Conservation (phyloP, 1,284 basidiomycete species). For the Ustilago loliicola region DNA sequence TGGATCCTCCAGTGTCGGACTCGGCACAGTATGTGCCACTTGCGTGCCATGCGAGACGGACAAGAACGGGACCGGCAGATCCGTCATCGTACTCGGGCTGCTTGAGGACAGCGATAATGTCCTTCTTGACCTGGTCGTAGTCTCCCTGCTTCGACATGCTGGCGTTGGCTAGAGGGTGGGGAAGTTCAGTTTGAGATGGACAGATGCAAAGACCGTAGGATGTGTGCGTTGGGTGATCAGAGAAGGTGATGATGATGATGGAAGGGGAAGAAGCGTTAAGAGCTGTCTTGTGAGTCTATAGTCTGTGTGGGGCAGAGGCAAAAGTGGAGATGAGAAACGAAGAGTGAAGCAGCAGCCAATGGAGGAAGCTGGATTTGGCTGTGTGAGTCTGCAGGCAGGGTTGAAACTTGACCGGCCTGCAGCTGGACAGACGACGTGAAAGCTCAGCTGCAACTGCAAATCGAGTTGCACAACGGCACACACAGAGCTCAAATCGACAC, state of each 20-base stretch:
- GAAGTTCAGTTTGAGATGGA: neutral
- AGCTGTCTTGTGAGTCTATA: neutral
- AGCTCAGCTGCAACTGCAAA: slow-evolving; percentile 10
- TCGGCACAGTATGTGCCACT: slow-evolving; percentile 69
- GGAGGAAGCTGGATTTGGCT: slow-evolving; percentile 20
- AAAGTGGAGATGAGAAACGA: neutral
- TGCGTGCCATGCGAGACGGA: slow-evolving; percentile 69
- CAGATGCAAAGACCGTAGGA: neutral
- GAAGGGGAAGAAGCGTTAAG: slow-evolving; percentile 4
- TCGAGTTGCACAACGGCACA: neutral
- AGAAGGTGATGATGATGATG: neutral
- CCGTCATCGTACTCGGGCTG: slow-evolving; percentile 69
- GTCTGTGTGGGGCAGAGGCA: slow-evolving; percentile 12
- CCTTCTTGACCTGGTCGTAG: slow-evolving; percentile 66
- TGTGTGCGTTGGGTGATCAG: slow-evolving; percentile 2
- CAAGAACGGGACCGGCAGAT: slow-evolving; percentile 66
- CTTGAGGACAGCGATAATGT: slow-evolving; percentile 66
- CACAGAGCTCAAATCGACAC: neutral
- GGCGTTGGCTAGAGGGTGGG: neutral
- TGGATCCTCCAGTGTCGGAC: slow-evolving; percentile 73
- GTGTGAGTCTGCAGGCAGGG: slow-evolving; percentile 25
- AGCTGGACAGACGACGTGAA: slow-evolving; percentile 7
- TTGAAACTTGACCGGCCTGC: slow-evolving; percentile 20
- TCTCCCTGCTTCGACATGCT: slow-evolving; percentile 59
- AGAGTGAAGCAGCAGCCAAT: slow-evolving; percentile 20